phyloP scores from a whole-genome alignment of 345 rosid genomes.

The Arabis hirsuta region DNA sequence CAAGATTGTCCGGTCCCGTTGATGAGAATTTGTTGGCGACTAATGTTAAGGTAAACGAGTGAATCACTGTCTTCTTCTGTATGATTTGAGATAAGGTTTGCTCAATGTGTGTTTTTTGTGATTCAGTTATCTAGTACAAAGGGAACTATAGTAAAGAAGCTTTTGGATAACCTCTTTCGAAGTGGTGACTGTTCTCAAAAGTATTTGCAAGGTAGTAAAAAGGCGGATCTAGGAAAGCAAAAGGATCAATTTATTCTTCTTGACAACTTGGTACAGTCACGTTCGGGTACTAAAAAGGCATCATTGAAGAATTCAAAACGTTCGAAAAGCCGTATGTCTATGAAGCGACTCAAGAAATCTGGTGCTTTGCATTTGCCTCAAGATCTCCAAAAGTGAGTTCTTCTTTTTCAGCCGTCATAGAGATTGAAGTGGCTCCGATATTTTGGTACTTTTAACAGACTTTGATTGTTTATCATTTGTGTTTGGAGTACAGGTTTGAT shows the following conservation, averaged over 20 bases:
- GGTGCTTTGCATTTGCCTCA: slow-evolving; percentile 61
- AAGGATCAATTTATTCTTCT: slow-evolving; percentile 77
- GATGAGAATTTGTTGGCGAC: slow-evolving; percentile 63
- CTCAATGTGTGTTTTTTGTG: slow-evolving; percentile 22
- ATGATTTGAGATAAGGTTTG: background rate
- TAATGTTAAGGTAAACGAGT: slow-evolving; percentile 49
- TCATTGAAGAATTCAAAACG: slow-evolving; percentile 67
- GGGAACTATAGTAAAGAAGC: slow-evolving; percentile 59
- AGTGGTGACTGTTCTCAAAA: slow-evolving; percentile 84
- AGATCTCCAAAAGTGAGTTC: slow-evolving; percentile 63
- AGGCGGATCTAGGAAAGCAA: slow-evolving; percentile 60
- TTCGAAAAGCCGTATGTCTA: slow-evolving; percentile 77
- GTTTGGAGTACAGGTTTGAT: slow-evolving; percentile 57
- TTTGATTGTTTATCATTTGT: slow-evolving; percentile 13
- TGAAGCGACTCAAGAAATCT: slow-evolving; percentile 71
- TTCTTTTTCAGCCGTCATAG: background rate
- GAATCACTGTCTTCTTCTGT: slow-evolving; percentile 12
- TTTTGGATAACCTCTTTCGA: slow-evolving; percentile 74
- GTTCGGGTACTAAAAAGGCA: slow-evolving; percentile 51
- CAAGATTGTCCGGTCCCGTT: slow-evolving; percentile 52
- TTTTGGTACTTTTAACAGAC: background rate
- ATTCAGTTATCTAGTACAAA: slow-evolving; percentile 59
- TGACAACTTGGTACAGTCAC: slow-evolving; percentile 69
- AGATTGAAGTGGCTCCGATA: background rate
- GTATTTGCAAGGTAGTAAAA: slow-evolving; percentile 73